Conservation (phyloP, 805 yeast genomes). For the Ogataea paraovalis region DNA sequence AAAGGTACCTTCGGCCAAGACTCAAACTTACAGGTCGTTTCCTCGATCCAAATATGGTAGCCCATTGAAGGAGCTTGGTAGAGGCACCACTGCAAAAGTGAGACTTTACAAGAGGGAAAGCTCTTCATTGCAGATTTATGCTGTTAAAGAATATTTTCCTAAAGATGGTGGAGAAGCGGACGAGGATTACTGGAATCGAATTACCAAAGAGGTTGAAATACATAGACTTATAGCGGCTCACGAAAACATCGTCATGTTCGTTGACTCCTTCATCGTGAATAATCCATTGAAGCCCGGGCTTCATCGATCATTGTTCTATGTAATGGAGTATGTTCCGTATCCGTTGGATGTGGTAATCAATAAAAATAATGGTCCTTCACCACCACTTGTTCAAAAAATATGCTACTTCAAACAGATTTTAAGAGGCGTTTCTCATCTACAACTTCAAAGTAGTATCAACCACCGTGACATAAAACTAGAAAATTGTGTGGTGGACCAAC, state of each 20-base stretch:
- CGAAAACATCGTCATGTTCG: conserved; percentile 33
- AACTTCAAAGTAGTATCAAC: conserved; percentile 29
- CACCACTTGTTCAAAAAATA: conserved; percentile 15
- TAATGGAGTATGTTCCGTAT: conserved; percentile 36
- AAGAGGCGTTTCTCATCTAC: conserved; percentile 37
- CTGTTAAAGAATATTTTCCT: conserved; percentile 42
- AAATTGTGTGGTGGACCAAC: conserved; percentile 36
- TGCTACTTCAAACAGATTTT: conserved; percentile 41
- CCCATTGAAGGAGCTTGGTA: conserved; percentile 8
- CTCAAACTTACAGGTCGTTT: not conserved
- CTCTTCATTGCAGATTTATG: conserved; percentile 29
- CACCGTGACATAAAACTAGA: conserved; percentile 51
- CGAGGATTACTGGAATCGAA: conserved; percentile 36
- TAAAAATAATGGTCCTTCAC: not conserved
- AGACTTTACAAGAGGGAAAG: conserved; percentile 7
- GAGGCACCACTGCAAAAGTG: conserved; percentile 17
- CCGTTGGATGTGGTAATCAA: conserved; percentile 8
- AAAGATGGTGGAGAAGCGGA: conserved; percentile 38
- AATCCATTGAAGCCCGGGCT: conserved; percentile 4
- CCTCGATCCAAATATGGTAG: conserved; percentile 16
- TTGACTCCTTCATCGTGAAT: conserved; percentile 26
- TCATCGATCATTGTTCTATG: conserved; percentile 24
- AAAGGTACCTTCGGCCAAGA: not conserved
- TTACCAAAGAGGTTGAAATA: conserved; percentile 34
- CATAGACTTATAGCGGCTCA: conserved; percentile 28